A percentile compares a stretch with the other conserved stretches of the same genome.
Evolutionary conservation across 192 early-diverging fungal genomes (phyloP).

Genomic region (Borealophlyctis nickersoniae): DNA sequence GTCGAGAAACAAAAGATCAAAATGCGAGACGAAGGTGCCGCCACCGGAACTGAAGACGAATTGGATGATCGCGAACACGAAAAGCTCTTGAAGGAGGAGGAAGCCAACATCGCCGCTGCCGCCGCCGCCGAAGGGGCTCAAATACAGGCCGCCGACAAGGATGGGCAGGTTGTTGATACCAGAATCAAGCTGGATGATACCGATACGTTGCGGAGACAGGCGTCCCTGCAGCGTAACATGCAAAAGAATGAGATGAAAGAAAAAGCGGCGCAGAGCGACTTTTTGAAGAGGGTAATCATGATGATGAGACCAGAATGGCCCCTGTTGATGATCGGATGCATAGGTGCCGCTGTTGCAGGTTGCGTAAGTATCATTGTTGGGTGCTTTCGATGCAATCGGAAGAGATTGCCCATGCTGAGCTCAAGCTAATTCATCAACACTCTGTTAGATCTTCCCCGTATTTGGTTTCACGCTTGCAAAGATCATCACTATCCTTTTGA

Average conservation of each 20-base stretch:
- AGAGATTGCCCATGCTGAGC: too few species aligned
- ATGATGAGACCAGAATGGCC: slow-evolving; percentile 41
- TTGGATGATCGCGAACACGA: slow-evolving; percentile 4
- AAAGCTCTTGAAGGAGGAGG: background rate
- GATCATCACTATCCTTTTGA: slow-evolving; percentile 27
- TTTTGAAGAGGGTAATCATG: slow-evolving; percentile 28
- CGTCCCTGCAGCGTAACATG: slow-evolving; percentile 9
- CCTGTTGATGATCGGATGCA: slow-evolving; percentile 52
- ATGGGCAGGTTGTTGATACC: slow-evolving; percentile 11
- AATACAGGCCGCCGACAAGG: slow-evolving; percentile 25
- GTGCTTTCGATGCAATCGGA: too few species aligned
- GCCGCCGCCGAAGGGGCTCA: background rate
- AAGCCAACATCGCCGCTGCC: background rate
- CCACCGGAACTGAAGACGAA: background rate
- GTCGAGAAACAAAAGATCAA: slow-evolving; percentile 49
- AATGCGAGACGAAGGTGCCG: background rate
- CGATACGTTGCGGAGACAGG: background rate
- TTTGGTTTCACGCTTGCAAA: slow-evolving; percentile 53
- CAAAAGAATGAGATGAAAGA: slow-evolving; percentile 24
- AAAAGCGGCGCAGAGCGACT: slow-evolving; percentile 21
- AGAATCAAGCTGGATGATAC: background rate
- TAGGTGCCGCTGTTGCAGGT: slow-evolving; percentile 62
- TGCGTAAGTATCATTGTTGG: slow-evolving; percentile 37
- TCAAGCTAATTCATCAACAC: too few species aligned
- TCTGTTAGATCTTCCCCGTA: slow-evolving; percentile 59